phyloP scores from a whole-genome alignment of 2,329 filamentous ascomycete genomes.

The Fusarium sp. region DNA sequence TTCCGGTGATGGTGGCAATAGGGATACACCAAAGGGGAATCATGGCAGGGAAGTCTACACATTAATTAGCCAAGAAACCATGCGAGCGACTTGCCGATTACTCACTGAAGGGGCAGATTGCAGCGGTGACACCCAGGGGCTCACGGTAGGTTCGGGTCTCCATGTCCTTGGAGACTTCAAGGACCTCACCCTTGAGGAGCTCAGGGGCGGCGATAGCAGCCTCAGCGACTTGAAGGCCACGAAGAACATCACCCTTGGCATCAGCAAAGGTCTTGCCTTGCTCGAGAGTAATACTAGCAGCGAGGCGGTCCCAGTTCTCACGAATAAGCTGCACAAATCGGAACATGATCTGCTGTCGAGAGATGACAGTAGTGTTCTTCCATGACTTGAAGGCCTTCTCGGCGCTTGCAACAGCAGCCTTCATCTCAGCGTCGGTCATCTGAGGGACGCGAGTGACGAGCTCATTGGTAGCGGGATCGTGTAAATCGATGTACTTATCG shows the following conservation, averaged over 20 bases:
- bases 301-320: slow-evolving; percentile 85
- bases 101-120: slow-evolving; percentile 88
- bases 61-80: slow-evolving; percentile 6
- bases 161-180: slow-evolving; percentile 91
- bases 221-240: slow-evolving; percentile 86
- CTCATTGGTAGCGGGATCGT: slow-evolving; percentile 87
- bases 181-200: slow-evolving; percentile 82
- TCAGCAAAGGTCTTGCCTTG: slow-evolving; percentile 91
- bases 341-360: slow-evolving; percentile 87
- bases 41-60: slow-evolving; percentile 87
- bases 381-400: slow-evolving; percentile 79
- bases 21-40: slow-evolving; percentile 93
- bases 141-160: slow-evolving; percentile 85
- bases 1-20: slow-evolving; percentile 83
- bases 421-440: slow-evolving; percentile 80
- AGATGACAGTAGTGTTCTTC: slow-evolving; percentile 76
- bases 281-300: slow-evolving; percentile 86
- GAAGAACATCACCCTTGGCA: slow-evolving; percentile 81
- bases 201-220: slow-evolving; percentile 83
- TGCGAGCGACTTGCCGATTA: slow-evolving; percentile 19
- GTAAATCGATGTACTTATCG: slow-evolving; percentile 78
- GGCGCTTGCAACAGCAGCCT: slow-evolving; percentile 78
- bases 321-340: slow-evolving; percentile 82
- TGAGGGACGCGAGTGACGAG: slow-evolving; percentile 85
- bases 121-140: slow-evolving; percentile 81